A percentile compares a stretch with the other conserved stretches of the same genome.
phyloP scores from a whole-genome alignment of 805 yeast species.

The Wickerhamomyces tratensis region DNA sequence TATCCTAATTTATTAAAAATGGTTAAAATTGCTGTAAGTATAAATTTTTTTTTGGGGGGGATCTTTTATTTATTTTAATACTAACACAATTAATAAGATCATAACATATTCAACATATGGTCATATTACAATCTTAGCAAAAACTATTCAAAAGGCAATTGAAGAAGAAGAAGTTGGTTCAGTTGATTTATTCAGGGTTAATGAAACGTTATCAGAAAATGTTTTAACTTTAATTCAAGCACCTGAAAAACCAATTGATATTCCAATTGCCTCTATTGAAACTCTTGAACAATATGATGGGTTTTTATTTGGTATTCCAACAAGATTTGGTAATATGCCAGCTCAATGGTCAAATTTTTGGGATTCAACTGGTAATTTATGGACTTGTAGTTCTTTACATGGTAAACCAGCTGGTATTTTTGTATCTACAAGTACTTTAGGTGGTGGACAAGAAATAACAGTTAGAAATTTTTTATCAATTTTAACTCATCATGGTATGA shows the following conservation, averaged over 20 bases:
- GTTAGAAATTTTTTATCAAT: slow-evolving; percentile 46
- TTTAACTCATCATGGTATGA: slow-evolving; percentile 68
- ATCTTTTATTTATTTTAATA: too few relatives aligned
- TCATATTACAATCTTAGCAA: slow-evolving; percentile 63
- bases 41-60: too few relatives aligned
- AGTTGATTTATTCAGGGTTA: slow-evolving; percentile 70
- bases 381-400: slow-evolving; percentile 60
- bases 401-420: slow-evolving; percentile 73
- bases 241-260: slow-evolving; percentile 38
- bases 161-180: slow-evolving; percentile 57
- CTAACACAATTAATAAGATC: slow-evolving; percentile 30
- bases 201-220: slow-evolving; percentile 64
- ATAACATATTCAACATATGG: slow-evolving; percentile 77
- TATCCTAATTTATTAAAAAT: slow-evolving; percentile 3
- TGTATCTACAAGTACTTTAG: slow-evolving; percentile 60
- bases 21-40: slow-evolving; percentile 26
- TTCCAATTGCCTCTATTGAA: slow-evolving; percentile 49
- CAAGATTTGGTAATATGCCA: slow-evolving; percentile 69
- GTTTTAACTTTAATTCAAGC: slow-evolving; percentile 59
- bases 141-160: slow-evolving; percentile 59
- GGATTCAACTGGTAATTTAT: slow-evolving; percentile 68
- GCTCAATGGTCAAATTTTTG: slow-evolving; percentile 70
- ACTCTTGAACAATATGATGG: slow-evolving; percentile 59
- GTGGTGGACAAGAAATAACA: slow-evolving; percentile 79
- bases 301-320: slow-evolving; percentile 70